These are phyloP conservation scores for Vicia sativa DNA, from an alignment of 306 rosid species.

Conservation along the genomic window DNA sequence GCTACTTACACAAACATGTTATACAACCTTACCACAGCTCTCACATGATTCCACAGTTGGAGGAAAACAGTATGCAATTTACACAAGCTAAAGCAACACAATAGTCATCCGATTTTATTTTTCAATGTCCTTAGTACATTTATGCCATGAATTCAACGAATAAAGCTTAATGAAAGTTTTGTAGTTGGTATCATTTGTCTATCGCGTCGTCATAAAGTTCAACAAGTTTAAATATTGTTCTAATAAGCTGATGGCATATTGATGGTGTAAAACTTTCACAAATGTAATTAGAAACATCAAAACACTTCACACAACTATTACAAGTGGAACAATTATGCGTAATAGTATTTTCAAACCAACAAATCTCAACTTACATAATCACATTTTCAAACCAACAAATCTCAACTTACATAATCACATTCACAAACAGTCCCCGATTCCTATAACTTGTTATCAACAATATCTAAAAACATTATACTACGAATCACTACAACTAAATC, in stretches of 20 bases:
- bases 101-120: slow-evolving; percentile 4
- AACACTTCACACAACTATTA: too few relatives aligned
- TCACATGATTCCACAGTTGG: slow-evolving; percentile 6
- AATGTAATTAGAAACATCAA: too few relatives aligned
- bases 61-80: slow-evolving; percentile 21
- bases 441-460: slow-evolving; percentile 48
- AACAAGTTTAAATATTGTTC: too few relatives aligned
- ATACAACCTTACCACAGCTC: not conserved
- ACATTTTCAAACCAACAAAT: too few relatives aligned
- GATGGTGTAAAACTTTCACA: too few relatives aligned
- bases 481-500: slow-evolving; percentile 30
- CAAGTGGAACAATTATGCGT: too few relatives aligned
- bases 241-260: too few relatives aligned
- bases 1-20: slow-evolving; percentile 1
- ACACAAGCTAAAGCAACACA: not conserved
- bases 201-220: not conserved
- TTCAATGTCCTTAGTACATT: slow-evolving; percentile 14
- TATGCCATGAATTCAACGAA: slow-evolving; percentile 9
- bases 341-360: too few relatives aligned
- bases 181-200: slow-evolving; percentile 1
- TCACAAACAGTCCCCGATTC: slow-evolving; percentile 34
- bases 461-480: slow-evolving; percentile 27
- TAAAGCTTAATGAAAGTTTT: slow-evolving; percentile 16
- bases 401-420: too few relatives aligned
- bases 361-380: too few relatives aligned